Evolutionary conservation across 1,284 basidiomycete species (phyloP).

Genomic region (Neonothopanus nambi): DNA sequence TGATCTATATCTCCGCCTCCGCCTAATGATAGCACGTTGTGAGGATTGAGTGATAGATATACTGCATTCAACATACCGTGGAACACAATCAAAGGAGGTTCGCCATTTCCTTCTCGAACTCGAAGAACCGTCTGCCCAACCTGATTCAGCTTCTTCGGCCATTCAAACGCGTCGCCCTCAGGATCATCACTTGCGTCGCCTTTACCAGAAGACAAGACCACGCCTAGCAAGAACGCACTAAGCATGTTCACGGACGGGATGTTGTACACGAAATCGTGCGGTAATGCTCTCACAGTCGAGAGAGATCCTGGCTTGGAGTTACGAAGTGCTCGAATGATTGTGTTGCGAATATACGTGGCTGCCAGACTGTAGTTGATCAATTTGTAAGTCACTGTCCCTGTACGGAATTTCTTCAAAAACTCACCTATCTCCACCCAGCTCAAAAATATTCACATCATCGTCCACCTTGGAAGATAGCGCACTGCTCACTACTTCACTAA

Average conservation of each 20-base stretch:
- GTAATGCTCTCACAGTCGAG: not conserved
- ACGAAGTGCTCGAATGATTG: not conserved
- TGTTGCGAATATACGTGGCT: conserved; percentile 9
- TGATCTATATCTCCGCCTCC: conserved; percentile 4
- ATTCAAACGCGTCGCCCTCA: not conserved
- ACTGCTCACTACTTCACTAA: not conserved
- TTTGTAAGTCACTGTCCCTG: not conserved
- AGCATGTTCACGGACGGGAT: conserved; percentile 1
- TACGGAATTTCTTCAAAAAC: not conserved
- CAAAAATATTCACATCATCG: conserved; percentile 1
- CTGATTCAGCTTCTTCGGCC: not conserved
- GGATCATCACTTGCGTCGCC: not conserved
- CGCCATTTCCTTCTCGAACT: conserved; percentile 5
- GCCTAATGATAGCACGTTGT: not conserved
- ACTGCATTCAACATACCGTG: conserved; percentile 5
- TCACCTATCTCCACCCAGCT: conserved; percentile 3
- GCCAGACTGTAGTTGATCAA: not conserved
- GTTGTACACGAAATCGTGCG: not conserved
- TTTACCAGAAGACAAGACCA: not conserved
- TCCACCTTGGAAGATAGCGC: not conserved
- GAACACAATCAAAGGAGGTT: conserved; percentile 8
- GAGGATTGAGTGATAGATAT: not conserved
- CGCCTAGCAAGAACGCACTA: not conserved
- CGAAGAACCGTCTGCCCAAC: not conserved
- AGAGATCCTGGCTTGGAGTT: not conserved